Evolutionary conservation across 2,329 filamentous ascomycete genomes (phyloP).

Genomic region (Coniochaeta sp.): DNA sequence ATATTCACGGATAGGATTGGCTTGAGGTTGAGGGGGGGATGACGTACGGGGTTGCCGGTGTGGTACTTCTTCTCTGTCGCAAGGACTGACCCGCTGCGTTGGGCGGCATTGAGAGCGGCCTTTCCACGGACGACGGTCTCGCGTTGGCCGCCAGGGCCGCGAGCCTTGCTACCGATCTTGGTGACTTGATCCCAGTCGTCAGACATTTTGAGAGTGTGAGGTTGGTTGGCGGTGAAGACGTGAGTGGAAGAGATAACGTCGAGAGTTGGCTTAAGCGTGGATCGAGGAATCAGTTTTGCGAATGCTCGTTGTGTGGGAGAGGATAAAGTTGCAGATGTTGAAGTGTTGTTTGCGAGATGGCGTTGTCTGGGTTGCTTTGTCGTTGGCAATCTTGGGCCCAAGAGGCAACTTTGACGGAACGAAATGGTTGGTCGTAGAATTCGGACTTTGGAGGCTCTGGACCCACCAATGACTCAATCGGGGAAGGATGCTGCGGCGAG

Average conservation of each 20-base stretch:
- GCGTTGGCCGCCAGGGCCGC: slow-evolving; percentile 60
- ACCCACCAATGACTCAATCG: slow-evolving; percentile 6
- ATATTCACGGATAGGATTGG: slow-evolving; percentile 3
- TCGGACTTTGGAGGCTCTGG: not conserved
- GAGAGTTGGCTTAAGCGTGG: not conserved
- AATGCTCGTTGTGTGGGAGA: not conserved
- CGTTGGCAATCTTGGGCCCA: not conserved
- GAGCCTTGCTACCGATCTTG: slow-evolving; percentile 87
- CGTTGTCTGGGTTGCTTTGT: not conserved
- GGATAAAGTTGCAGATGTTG: not conserved
- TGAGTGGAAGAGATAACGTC: not conserved
- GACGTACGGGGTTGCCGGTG: slow-evolving; percentile 68
- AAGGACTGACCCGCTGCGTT: slow-evolving; percentile 68
- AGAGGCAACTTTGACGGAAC: slow-evolving; percentile 3
- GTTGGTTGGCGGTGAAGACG: slow-evolving; percentile 4
- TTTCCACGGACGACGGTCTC: slow-evolving; percentile 89
- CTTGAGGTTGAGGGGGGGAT: slow-evolving; percentile 2
- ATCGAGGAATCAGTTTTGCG: not conserved
- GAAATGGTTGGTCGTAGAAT: slow-evolving; percentile 4
- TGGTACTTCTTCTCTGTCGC: slow-evolving; percentile 87
- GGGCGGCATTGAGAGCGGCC: slow-evolving; percentile 77
- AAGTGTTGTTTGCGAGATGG: not conserved
- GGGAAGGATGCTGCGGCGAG: not conserved
- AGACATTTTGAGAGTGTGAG: slow-evolving; percentile 46
- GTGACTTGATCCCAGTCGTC: slow-evolving; percentile 82